Base-by-base conservation (phyloP, 352 stramenopile genomes). In the Peronospora tabacina region DNA sequence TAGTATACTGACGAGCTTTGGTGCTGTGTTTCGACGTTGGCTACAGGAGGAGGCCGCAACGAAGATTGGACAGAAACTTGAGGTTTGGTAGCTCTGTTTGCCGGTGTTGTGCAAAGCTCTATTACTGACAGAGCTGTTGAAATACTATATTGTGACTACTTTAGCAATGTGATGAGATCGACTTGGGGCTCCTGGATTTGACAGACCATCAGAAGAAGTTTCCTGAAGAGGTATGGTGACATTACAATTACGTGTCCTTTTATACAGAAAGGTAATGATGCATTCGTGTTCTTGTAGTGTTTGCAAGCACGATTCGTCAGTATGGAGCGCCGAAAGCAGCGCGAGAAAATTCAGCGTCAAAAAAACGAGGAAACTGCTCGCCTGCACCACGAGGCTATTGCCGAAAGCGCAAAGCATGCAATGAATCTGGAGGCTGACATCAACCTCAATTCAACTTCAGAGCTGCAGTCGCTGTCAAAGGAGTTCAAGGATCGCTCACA, bases 111-210 rank as follows among this genome's bases (percentile, higher is more conserved):
- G 9, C n/a, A 0, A 33, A 10, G 19, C 7, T 36, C n/a, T 12
- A 5, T 5, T 39, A 49, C 36, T 65, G 17, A 52, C 3, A 29
- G 7, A 0, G 16, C 7, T 37, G 15, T 11, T 38, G 15, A 15
- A 6, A 37, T 37, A n/a, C 17, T 15, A 17, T n/a, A 11, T 37
- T 22, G 3, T 5, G 26, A 26, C 7, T 11, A 33, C 19, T 47
- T 4, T 50, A 89, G 74, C 77, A 89, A 86, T 90, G 80, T 51
- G 80, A 90, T 47, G 62, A 82, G 16, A 89, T 90, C 44, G 80
- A 90, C 46, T 79, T 90, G 32, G 80, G 77, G 0, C 62, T 90
- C 5, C 74, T 80, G 12, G 80, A 90, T 55, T 43, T 90, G 44
- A 48, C 65, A 6, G 77, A 89, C 58, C 80, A 89, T 43, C 75